Conservation (phyloP, 352 stramenopile species). For the Globisporangium heterothallicum region DNA sequence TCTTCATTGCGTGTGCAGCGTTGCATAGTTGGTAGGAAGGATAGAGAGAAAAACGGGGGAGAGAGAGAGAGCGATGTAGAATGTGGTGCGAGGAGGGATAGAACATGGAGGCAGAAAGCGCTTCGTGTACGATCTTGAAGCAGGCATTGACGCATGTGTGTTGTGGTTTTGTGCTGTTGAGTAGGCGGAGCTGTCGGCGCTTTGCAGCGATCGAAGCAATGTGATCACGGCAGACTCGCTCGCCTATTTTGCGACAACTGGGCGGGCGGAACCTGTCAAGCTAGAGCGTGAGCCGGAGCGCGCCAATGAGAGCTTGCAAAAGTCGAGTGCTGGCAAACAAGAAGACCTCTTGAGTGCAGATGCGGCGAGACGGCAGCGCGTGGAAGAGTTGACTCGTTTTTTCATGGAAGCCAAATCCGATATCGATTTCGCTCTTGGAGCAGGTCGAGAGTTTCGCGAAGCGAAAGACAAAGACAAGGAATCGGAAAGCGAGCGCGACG, state of each 20-base stretch:
- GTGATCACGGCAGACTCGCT: constrained; percentile 75
- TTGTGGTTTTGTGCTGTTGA: background rate
- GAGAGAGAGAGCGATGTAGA: background rate
- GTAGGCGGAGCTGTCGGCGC: constrained; percentile 53
- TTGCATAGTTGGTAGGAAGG: background rate
- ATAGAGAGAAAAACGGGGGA: background rate
- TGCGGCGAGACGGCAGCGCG: constrained; percentile 65
- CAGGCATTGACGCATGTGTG: background rate
- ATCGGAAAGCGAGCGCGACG: constrained; percentile 53
- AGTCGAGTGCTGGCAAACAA: constrained; percentile 18
- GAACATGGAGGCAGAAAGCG: too few relatives aligned
- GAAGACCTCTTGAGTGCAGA: constrained; percentile 74
- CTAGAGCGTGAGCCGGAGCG: constrained; percentile 60
- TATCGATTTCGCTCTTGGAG: constrained; percentile 82
- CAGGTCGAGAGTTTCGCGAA: constrained; percentile 62
- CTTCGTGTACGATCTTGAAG: too few relatives aligned
- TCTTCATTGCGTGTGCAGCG: background rate
- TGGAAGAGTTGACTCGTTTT: constrained; percentile 84
- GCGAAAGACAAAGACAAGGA: constrained; percentile 68
- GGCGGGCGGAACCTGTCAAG: constrained; percentile 65
- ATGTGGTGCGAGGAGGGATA: background rate
- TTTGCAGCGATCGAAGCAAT: constrained; percentile 71
- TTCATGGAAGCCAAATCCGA: constrained; percentile 89
- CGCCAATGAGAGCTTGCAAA: constrained; percentile 19
- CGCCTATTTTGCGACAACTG: constrained; percentile 50